A percentile compares a stretch with the other conserved stretches of the same genome.
These are phyloP conservation scores for Rhamnella rubrinervis DNA, from an alignment of 331 rosid genomes.

Conservation along the genomic window DNA sequence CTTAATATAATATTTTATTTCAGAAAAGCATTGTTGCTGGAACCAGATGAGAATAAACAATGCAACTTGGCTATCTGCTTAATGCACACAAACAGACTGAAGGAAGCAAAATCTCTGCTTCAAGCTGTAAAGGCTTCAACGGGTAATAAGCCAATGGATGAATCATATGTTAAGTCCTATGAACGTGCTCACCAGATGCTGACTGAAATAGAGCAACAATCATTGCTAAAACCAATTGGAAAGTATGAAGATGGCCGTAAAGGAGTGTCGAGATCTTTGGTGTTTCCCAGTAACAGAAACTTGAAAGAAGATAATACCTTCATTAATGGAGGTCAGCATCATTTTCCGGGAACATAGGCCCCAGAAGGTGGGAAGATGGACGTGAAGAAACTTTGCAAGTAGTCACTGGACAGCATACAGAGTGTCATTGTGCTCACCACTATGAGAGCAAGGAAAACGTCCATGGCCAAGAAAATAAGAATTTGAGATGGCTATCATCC, in stretches of 20 bases:
- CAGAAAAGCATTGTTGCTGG: conserved; percentile 83
- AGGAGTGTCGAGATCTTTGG: conserved; percentile 17
- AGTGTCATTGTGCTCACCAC: conserved; percentile 1
- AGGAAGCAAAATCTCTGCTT: conserved; percentile 77
- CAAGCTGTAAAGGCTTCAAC: conserved; percentile 59
- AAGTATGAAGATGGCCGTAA: conserved; percentile 15
- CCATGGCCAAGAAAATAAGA: background rate
- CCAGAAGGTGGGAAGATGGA: conserved; percentile 20
- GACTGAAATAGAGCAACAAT: conserved; percentile 39
- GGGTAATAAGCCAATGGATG: conserved; percentile 69
- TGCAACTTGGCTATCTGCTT: conserved; percentile 92
- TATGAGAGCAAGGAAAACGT: background rate
- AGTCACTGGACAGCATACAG: conserved; percentile 1
- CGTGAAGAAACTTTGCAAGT: background rate
- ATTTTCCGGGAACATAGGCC: background rate
- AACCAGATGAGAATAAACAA: conserved; percentile 77
- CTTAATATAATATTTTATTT: background rate
- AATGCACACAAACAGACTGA: conserved; percentile 60
- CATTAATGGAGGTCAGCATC: conserved; percentile 5
- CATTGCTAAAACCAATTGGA: conserved; percentile 10
- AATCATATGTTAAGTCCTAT: conserved; percentile 66
- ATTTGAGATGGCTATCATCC: background rate
- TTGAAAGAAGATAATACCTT: conserved; percentile 4
- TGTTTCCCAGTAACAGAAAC: conserved; percentile 1
- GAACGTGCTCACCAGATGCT: conserved; percentile 74